A percentile compares a stretch with the other conserved stretches of the same genome.
These are phyloP conservation scores for Casuarina equisetifolia DNA, from an alignment of 306 rosid genomes.

Conservation along the genomic window DNA sequence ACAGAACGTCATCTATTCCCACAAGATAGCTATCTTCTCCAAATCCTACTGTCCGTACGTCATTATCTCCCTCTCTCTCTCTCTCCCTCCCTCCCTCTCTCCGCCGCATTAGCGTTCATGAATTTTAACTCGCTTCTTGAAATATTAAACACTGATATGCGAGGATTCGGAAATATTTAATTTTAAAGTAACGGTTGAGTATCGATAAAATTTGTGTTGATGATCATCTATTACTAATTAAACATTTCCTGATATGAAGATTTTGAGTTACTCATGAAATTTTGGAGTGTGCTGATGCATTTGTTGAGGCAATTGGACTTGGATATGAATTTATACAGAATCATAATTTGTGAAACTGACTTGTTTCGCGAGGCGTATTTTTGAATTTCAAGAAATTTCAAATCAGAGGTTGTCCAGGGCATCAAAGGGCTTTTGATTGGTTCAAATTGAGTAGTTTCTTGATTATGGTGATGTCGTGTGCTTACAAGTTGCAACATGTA, in stretches of 20 bases:
- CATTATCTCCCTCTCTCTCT: neutral
- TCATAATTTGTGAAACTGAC: too few relatives aligned
- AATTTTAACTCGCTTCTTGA: too few relatives aligned
- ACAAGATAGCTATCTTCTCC: constrained; percentile 77
- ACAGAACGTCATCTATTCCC: constrained; percentile 77
- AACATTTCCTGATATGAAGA: neutral
- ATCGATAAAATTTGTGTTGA: too few relatives aligned
- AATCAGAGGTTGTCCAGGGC: too few relatives aligned
- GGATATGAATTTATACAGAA: neutral
- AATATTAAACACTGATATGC: too few relatives aligned
- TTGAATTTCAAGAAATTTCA: too few relatives aligned
- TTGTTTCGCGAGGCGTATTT: too few relatives aligned
- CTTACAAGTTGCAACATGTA: neutral
- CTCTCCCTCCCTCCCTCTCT: neutral
- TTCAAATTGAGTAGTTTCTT: neutral
- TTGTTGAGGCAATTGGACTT: neutral
- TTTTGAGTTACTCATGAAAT: too few relatives aligned
- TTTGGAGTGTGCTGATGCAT: neutral
- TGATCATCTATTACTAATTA: too few relatives aligned
- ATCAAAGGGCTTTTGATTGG: neutral
- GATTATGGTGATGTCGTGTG: neutral
- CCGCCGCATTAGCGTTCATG: too few relatives aligned
- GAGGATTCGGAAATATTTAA: too few relatives aligned
- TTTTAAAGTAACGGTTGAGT: too few relatives aligned
- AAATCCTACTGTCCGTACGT: constrained; percentile 91